Conservation (phyloP, 345 rosid species). For the Brassica carinata region DNA sequence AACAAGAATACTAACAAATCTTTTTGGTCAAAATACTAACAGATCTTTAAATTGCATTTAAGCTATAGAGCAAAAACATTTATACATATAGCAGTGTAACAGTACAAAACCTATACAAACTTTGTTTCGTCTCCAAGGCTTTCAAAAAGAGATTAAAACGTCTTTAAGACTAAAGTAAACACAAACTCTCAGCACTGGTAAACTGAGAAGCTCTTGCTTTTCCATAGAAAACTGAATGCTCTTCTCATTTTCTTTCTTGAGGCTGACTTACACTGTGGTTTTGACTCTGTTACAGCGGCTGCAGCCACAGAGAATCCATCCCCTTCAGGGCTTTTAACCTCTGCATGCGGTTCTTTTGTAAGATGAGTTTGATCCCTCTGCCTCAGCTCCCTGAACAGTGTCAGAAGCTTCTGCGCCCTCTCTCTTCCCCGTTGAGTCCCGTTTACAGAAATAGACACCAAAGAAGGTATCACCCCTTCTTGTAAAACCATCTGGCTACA, state of each 20-base stretch:
- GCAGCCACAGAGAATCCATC: constrained; percentile 33
- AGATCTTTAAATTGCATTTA: neutral
- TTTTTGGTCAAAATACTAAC: no score
- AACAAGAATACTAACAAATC: neutral
- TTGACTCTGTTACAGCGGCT: constrained; percentile 49
- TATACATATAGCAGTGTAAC: no score
- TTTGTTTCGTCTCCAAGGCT: constrained; percentile 23
- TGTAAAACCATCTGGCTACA: constrained; percentile 87
- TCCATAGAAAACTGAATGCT: constrained; percentile 79
- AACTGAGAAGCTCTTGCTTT: constrained; percentile 81
- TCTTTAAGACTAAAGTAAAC: constrained; percentile 4
- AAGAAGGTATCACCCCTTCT: constrained; percentile 96
- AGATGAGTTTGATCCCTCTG: constrained; percentile 64
- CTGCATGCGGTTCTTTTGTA: constrained; percentile 30
- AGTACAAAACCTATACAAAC: constrained; percentile 26
- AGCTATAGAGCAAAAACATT: neutral
- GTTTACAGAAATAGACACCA: constrained; percentile 84
- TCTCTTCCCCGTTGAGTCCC: constrained; percentile 88
- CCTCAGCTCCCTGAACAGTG: constrained; percentile 86
- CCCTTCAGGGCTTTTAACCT: constrained; percentile 38
- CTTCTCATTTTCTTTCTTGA: constrained; percentile 77
- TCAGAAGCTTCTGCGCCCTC: constrained; percentile 80
- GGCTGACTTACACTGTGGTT: constrained; percentile 67
- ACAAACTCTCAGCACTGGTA: constrained; percentile 49
- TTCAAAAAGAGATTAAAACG: constrained; percentile 31